Conservation (phyloP, 2,329 filamentous ascomycete species). For the Calonectria crousiana region DNA sequence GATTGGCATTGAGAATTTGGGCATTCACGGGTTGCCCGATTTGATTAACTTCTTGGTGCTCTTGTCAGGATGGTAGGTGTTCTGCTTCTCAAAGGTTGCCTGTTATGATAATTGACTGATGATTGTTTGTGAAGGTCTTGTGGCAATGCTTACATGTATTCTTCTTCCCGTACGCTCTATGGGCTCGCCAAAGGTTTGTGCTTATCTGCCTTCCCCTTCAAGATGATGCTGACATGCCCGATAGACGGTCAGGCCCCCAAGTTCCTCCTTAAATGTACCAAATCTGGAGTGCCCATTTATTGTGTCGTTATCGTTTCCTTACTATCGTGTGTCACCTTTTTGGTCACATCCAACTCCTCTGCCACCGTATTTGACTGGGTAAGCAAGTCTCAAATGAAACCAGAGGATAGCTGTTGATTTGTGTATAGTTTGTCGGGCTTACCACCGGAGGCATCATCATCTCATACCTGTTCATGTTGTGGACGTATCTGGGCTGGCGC, state of each 20-base stretch:
- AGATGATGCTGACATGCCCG: background rate
- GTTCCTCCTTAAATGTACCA: background rate
- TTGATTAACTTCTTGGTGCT: constrained; percentile 63
- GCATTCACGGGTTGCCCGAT: constrained; percentile 62
- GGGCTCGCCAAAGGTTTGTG: background rate
- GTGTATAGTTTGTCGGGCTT: background rate
- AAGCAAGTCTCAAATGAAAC: background rate
- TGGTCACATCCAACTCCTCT: background rate
- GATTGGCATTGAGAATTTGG: constrained; percentile 66
- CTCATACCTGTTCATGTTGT: background rate
- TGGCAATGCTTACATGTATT: constrained; percentile 1
- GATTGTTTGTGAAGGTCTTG: background rate
- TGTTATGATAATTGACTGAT: background rate
- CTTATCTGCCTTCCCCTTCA: rapidly evolving
- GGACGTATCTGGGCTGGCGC: constrained; percentile 1
- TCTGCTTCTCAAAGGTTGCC: rapidly evolving
- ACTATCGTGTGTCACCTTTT: background rate
- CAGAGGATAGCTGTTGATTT: background rate
- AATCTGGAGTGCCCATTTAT: background rate
- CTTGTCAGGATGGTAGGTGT: background rate
- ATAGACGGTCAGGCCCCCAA: constrained; percentile 1
- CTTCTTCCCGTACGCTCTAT: background rate
- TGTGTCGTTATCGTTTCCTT: background rate
- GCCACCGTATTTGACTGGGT: constrained; percentile 6
- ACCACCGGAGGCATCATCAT: background rate